Percentiles rank a stretch among this genome's conserved stretches.
These are phyloP conservation scores for Blastobotrys malaysiensis DNA, from an alignment of 1,139 yeast genomes.

Conservation along the genomic window DNA sequence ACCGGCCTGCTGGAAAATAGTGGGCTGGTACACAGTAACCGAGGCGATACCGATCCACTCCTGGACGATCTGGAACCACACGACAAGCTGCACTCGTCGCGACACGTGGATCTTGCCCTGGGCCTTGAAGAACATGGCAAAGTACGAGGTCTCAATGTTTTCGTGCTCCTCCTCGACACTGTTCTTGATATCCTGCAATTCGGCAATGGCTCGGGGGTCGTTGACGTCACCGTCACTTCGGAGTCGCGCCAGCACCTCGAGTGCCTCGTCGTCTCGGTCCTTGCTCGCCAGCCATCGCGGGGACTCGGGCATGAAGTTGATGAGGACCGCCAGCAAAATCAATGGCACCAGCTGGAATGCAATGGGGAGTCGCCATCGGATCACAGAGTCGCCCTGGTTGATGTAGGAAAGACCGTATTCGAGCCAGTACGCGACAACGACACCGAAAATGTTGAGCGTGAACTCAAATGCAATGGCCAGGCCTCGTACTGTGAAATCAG, in stretches of 20 bases:
- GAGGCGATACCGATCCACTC: constrained; percentile 42
- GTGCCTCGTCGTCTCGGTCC: constrained; percentile 31
- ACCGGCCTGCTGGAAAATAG: constrained; percentile 36
- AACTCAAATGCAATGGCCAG: constrained; percentile 52
- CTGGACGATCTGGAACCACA: constrained; percentile 40
- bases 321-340: constrained; percentile 16
- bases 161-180: constrained; percentile 11
- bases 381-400: constrained; percentile 18
- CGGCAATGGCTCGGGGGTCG: constrained; percentile 34
- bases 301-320: constrained; percentile 32
- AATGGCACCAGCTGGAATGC: constrained; percentile 31
- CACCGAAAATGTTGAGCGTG: constrained; percentile 39
- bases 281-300: constrained; percentile 56
- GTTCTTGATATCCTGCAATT: constrained; percentile 19
- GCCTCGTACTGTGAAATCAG: constrained; percentile 51
- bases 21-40: constrained; percentile 39
- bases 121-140: constrained; percentile 10
- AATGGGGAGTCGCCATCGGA: constrained; percentile 31
- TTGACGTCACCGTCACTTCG: constrained; percentile 10
- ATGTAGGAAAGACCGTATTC: constrained; percentile 68
- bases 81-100: constrained; percentile 38
- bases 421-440: constrained; percentile 73
- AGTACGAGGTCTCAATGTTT: constrained; percentile 11
- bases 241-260: constrained; percentile 11
- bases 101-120: constrained; percentile 30